Base-by-base conservation (phyloP, 2,329 filamentous ascomycete genomes). In the Calycina herbarum region DNA sequence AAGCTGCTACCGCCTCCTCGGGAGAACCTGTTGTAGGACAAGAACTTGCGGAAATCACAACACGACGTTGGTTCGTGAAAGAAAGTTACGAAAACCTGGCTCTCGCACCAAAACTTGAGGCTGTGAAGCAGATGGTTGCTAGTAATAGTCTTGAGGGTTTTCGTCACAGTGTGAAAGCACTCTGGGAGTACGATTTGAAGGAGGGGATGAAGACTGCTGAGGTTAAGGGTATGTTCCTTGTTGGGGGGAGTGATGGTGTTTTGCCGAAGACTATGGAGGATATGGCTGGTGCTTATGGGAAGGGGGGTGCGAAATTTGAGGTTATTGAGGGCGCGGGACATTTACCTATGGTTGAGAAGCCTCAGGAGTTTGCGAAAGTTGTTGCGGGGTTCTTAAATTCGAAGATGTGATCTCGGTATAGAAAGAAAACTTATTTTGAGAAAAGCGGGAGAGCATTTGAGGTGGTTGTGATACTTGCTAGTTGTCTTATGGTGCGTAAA, bases 321-420 rank as follows among this genome's bases (percentile, higher is more conserved):
- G 77, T 90, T 65, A 85, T 96, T 10, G 85, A 90, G 0, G 80
- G 83, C 8, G 87, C 92, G 0, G 93, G 93, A 0, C 93, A 96
- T 79, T 78, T 96, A 73, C 93, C 93, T 0, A 96, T 96, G 91
- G 88, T 88, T 59, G 93, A 96, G 78, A 85, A 86, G 70, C 88
- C 91, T 0, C 78, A 81, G 64, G 86, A 83, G 3, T 93, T 94
- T 75, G 89, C 89, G 75, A 79, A 83, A 33, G 85, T 86, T 57
- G 80, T 94, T 2, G 79, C 81, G 54, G 79, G 76, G 8, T 91
- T 91, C 68, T 70, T 92, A 66, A 27, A 29, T 24, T 20, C n/a
- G 0, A 48, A 60, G 13, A 31, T n/a, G 17, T 33, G 27, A 33
- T 8, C 27, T 10, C 11, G 48, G 20, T 11, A 7, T 51, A 27